Base-by-base conservation (phyloP, 306 rosid species). In the Argentina anserina region DNA sequence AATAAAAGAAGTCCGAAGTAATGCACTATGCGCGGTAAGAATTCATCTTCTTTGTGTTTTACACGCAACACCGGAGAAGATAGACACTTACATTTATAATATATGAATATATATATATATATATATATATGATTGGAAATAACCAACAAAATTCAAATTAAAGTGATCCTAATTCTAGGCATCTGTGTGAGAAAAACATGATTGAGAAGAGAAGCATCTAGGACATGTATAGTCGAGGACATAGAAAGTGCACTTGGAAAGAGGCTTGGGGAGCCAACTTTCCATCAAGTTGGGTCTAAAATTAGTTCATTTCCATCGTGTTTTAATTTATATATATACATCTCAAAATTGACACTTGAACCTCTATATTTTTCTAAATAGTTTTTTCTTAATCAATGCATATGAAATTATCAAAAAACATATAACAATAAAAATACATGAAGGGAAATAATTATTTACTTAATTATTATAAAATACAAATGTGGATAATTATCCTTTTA, bases 241-340 rank as follows among this genome's bases (percentile, higher is more conserved):
- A 65, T 46, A 25, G 49, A 71, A 45, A 72, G 77, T 71, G 72
- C 75, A 56, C 39, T 58, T 14, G 42, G 78, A 73, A 77, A 79
- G 82, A 72, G 88, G 79, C 81, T 50, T 36, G 40, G 33, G 29
- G 50, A 67, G 64, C 37, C 70, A 72, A 75, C 43, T 56, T 63
- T 42, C 67, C 61, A 14, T 52, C 37, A 63, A 71, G 77, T 78
- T 55, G 66, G 76, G 77, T 77, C 76, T 65, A 64, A 52, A 31
- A 59, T 8, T 72, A 58, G 47, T 33, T 72, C 26, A 78, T 42
- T 64, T 56, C 71, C 80, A 63, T 75, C 42, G 50, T 65, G 56
- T 31, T 45, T 71, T 33, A 33, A 33, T 5, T 33, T 33, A 33
- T 33, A 33, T 2, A 33, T 1, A 33, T 33, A n/a, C n/a, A n/a